These are phyloP conservation scores for Elsinoe batatas DNA, from an alignment of 2,329 filamentous ascomycete genomes.

Conservation along the genomic window DNA sequence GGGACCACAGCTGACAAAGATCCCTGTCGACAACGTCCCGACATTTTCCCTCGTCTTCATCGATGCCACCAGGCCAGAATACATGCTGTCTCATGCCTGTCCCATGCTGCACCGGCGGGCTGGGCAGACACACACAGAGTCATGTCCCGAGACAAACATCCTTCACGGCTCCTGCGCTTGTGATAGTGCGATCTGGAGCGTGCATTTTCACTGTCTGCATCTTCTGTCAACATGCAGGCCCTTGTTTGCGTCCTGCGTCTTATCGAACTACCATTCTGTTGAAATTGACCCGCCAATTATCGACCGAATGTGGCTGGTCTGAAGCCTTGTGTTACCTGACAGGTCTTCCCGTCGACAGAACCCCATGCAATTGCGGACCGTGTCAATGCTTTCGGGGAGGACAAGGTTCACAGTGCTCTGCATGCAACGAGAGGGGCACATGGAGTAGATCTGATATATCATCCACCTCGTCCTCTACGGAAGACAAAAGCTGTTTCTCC, in stretches of 20 bases:
- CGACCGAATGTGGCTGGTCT: neutral
- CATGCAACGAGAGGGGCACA: neutral
- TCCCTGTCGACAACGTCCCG: constrained; percentile 11
- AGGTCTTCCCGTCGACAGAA: neutral
- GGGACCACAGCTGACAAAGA: constrained; percentile 5
- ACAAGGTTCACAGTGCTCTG: neutral
- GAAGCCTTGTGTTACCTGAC: neutral
- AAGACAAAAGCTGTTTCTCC: neutral
- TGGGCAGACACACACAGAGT: constrained; percentile 7
- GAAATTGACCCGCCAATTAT: neutral
- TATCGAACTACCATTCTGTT: neutral
- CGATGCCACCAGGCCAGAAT: neutral
- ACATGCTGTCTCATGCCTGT: neutral
- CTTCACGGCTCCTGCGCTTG: neutral
- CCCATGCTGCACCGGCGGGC: neutral
- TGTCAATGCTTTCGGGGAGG: neutral
- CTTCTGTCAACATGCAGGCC: neutral
- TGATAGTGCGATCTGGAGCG: neutral
- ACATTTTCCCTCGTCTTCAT: neutral
- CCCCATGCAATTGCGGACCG: neutral
- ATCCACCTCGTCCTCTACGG: neutral
- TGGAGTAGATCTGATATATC: neutral
- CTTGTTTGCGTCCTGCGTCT: neutral
- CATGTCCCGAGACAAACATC: neutral
- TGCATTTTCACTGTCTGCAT: constrained; percentile 2